Base-by-base conservation (phyloP, 75 land plant species). In the Cupressus sempervirens region DNA sequence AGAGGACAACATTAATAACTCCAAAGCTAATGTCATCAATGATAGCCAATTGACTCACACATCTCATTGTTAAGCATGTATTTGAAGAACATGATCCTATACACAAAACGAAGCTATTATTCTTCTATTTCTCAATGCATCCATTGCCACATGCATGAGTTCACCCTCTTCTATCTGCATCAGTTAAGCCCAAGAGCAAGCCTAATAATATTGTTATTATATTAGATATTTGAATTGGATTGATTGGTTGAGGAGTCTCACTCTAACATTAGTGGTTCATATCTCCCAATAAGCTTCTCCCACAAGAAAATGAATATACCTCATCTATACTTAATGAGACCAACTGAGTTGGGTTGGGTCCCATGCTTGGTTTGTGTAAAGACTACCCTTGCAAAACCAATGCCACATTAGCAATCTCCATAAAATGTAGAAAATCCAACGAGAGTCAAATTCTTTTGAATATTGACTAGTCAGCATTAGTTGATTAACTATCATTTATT, bases 101-200 rank as follows among this genome's bases (percentile, higher is more conserved):
- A 89, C 91, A 45, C 89, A 89, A 76, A 87, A 89, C 36, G 91
- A 89, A 1, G 89, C 82, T 34, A 89, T 86, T 18, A 89, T 89
- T 9, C 91, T 86, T 56, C 87, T 89, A 83, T 89, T 89, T 58
- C 90, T 84, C 14, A 89, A 83, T 62, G 91, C 91, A 82, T 89
- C 90, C 70, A 56, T 87, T 1, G 90, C 91, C 79, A 89, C 88
- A 4, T 87, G 90, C 40, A 68, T 13, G 30, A 34, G 73, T 68
- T 68, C n/a, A 68, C 13, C 30, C 34, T 30, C 29, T 68, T 34
- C 73, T 1, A 68, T 29, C 73, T 68, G 32, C 73, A 29, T n/a
- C 73, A 68, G 73, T 68, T 23, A 68, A 29, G 10, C 29, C 29
- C 73, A 68, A 29, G n/a, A 68, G 30, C 73, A 68, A 56, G 23